Base-by-base conservation (phyloP, 179 eudicot genomes). In the Patellifolia procumbens region DNA sequence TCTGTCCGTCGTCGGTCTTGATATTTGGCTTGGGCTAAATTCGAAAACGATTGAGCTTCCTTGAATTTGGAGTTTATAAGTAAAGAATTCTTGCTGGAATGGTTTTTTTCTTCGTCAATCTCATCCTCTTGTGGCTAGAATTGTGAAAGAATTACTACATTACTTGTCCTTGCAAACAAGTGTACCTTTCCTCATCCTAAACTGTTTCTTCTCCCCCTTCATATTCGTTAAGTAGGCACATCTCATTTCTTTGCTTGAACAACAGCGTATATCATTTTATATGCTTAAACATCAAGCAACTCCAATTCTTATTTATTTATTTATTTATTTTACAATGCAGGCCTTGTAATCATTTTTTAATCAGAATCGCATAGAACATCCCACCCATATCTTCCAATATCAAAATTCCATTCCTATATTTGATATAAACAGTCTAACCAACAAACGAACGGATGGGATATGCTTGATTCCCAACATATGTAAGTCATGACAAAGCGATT, bases 211-310 rank as follows among this genome's bases (percentile, higher is more conserved):
- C 45, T 69, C 22, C 73, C 66, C 63, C 63, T 28, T 63, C 70
- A 31, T 68, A 75, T 46, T 67, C 51, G 52, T 39, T 17, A 28
- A 45, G 74, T 35, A 17, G 74, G 71, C 49, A 72, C 63, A 79
- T 56, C 29, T 64, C 64, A 64, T 79, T 70, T 53, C 82, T 75
- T 82, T 75, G 74, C 85, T 75, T 79, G 28, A 70, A 82, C 72
- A 74, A 35, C 67, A 74, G 63, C 70, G 69, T 68, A 43, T 39
- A 60, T 71, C 63, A 63, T 24, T 68, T 29, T 45, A 29, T 52
- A 74, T 39, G 51, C 53, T 78, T 71, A 7, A 11, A 0, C 31
- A 59, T 74, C 70, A 68, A 61, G 62, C 20, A 59, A 78, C 26
- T 42, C 31, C 35, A 22, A 29, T 29, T 22, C 34, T 29, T 24